A percentile compares a stretch with the other conserved stretches of the same genome.
phyloP scores from a whole-genome alignment of 1,284 basidiomycete species.

The Cerrena zonata region DNA sequence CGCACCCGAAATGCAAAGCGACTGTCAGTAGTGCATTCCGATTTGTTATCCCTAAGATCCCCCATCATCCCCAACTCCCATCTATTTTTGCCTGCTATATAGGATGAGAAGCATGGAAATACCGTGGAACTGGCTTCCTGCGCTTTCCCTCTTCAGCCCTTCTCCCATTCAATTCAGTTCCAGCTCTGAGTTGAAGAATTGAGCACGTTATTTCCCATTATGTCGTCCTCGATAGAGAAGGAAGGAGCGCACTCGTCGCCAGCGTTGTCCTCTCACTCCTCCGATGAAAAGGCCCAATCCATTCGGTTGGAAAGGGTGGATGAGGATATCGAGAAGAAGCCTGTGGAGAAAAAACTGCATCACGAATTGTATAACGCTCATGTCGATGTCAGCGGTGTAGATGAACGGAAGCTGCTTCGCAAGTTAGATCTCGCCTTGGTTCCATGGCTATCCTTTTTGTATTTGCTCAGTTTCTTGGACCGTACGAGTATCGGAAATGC shows the following conservation, averaged over 20 bases:
- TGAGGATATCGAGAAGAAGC: slow-evolving; percentile 12
- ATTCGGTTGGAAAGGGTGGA: slow-evolving; percentile 13
- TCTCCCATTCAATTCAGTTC: not conserved
- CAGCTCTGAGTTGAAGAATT: not conserved
- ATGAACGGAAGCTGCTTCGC: slow-evolving; percentile 59
- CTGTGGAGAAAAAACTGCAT: slow-evolving; percentile 12
- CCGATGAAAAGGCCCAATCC: slow-evolving; percentile 23
- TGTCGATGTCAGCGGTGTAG: slow-evolving; percentile 48
- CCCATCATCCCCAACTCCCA: not conserved
- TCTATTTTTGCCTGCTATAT: not conserved
- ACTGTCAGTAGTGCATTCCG: not conserved
- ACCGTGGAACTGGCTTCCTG: not conserved
- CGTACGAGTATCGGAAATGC: slow-evolving; percentile 80
- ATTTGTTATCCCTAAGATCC: not conserved
- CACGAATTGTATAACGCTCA: slow-evolving; percentile 42
- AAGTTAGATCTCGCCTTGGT: slow-evolving; percentile 62
- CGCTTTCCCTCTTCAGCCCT: not conserved
- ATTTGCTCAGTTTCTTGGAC: slow-evolving; percentile 71
- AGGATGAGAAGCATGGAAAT: not conserved
- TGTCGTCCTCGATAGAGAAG: slow-evolving; percentile 5
- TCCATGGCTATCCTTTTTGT: slow-evolving; percentile 68
- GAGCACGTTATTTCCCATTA: not conserved
- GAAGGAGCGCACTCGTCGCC: slow-evolving; percentile 1
- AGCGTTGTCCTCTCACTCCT: slow-evolving; percentile 10
- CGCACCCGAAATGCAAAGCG: not conserved